Percentiles rank a stretch among this genome's conserved stretches.
Evolutionary conservation across 345 rosid species (phyloP).

Genomic region (thale cress (Arabidopsis thaliana)): TAIR10.1 NC_003070.9:10650001-10650500

Average conservation of each 20-base stretch:
- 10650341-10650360: background rate
- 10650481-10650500: too few species aligned
- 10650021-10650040: too few species aligned
- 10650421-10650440: background rate
- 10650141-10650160: background rate
- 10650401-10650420: background rate
- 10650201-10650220: background rate
- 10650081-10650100: background rate
- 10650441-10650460: background rate
- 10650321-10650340: background rate
- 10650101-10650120: background rate
- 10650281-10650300: conserved; percentile 7
- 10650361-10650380: background rate
- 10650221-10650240: background rate
- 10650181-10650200: background rate
- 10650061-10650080: background rate
- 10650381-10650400: background rate
- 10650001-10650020: too few species aligned
- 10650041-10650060: background rate
- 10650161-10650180: background rate
- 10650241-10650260: background rate
- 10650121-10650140: background rate
- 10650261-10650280: background rate
- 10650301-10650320: background rate
- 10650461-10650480: too few species aligned